phyloP scores from a whole-genome alignment of 805 yeast species.

The Wickerhamiella azymoides region DNA sequence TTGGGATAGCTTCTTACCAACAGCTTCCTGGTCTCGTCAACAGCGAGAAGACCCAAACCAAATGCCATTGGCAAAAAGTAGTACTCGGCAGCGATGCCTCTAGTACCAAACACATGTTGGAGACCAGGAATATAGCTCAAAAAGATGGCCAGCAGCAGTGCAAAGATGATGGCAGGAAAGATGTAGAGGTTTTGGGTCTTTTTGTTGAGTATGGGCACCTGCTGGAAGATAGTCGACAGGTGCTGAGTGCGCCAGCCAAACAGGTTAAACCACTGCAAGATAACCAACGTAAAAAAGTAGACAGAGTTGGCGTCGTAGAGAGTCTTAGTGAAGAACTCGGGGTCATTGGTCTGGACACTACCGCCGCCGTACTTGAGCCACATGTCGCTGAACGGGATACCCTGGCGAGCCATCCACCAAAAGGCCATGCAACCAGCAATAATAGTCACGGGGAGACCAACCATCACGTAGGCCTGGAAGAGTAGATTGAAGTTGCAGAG shows the following conservation, averaged over 20 bases:
- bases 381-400: conserved; percentile 27
- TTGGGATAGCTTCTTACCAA: conserved; percentile 28
- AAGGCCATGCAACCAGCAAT: conserved; percentile 31
- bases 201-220: conserved; percentile 28
- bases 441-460: conserved; percentile 32
- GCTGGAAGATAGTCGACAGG: conserved; percentile 30
- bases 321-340: conserved; percentile 7
- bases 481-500: conserved; percentile 30
- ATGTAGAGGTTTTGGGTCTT: conserved; percentile 17
- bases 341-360: neutral
- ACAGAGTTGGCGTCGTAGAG: conserved; percentile 30
- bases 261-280: conserved; percentile 35
- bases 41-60: conserved; percentile 28
- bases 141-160: conserved; percentile 29
- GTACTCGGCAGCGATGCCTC: conserved; percentile 32
- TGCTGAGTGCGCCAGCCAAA: conserved; percentile 32
- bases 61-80: conserved; percentile 35
- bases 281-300: conserved; percentile 35
- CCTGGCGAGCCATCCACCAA: conserved; percentile 26
- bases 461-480: conserved; percentile 31
- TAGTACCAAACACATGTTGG: conserved; percentile 27
- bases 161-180: conserved; percentile 27
- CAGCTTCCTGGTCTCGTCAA: conserved; percentile 33
- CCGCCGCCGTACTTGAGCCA: conserved; percentile 27
- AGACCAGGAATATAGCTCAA: conserved; percentile 32